Base-by-base conservation (phyloP, 257 asterid species). In the Paulownia fortunei region DNA sequence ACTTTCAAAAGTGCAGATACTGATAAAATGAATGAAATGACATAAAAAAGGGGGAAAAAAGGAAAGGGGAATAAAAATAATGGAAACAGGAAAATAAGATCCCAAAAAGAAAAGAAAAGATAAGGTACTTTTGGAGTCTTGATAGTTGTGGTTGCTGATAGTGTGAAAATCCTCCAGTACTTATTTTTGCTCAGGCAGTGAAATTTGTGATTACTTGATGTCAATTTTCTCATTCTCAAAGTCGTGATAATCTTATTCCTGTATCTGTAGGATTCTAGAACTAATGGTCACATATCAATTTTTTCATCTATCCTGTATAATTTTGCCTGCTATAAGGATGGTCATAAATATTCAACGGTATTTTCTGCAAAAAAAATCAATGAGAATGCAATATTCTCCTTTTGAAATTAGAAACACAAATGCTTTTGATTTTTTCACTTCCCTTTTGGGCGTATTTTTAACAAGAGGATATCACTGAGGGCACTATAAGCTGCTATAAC, bases 1-100 rank as follows among this genome's bases (percentile, higher is more conserved):
- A 52, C 79, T 60, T 51, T 47, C 32, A 63, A 69, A 62, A 37
- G 56, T 64, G 27, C 69, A 62, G 42, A 46, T 49, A 41, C 65
- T 49, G 78, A 49, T 76, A 42, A 61, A 44, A 65, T 72, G 76
- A 74, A 51, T 21, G 36, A 34, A 47, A 54, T 64, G 75, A 47
- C 21, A 23, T 15, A 30, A 15, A 10, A 62, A 34, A 62, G 10
- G 30, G 8, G 13, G 30, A 42, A 66, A 64, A 55, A 42, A 19
- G 21, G 11, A 6, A 69, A 13, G 32, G 30, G 26, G 39, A 3
- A 34, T n/a, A 16, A 4, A 39, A 6, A 15, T 58, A 41, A 26
- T 5, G 6, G 18, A 46, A 66, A 36, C 9, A 11, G 51, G 36
- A 54, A 54, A 47, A 27, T 65, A 21, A 77, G 73, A 36, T 30